These are phyloP conservation scores for Carex cristatella DNA, from an alignment of 176 grass and related monocot genomes.

Conservation along the genomic window DNA sequence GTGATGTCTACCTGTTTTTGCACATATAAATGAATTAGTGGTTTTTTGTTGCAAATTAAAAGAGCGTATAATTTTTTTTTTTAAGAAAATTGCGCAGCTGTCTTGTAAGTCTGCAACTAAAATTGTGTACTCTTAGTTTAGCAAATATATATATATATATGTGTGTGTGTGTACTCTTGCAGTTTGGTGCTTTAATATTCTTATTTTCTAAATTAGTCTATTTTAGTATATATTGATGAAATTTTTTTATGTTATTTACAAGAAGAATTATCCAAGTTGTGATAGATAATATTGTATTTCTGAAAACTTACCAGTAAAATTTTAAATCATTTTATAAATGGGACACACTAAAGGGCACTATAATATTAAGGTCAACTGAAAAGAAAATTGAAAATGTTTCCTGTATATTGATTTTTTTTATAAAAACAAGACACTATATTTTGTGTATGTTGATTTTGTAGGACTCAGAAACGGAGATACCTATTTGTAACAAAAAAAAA, in stretches of 20 bases:
- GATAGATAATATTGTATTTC: slow-evolving; percentile 10
- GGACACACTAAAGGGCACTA: background rate
- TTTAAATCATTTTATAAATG: background rate
- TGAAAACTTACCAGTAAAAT: background rate
- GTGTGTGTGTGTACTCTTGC: no score
- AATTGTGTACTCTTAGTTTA: no score
- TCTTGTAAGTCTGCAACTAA: background rate
- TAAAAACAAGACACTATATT: slow-evolving; percentile 14
- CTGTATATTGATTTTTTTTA: background rate
- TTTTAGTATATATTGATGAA: background rate
- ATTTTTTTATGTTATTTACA: background rate
- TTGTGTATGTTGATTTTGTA: background rate
- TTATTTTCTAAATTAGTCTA: background rate
- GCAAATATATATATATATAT: background rate
- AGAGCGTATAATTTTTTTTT: background rate
- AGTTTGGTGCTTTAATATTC: background rate
- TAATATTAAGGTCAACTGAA: background rate
- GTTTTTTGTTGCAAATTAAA: background rate
- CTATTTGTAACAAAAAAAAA: background rate
- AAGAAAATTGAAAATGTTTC: background rate
- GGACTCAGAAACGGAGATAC: background rate
- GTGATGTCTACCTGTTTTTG: slow-evolving; percentile 12
- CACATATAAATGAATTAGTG: background rate
- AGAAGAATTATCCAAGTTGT: background rate
- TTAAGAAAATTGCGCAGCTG: background rate